Evolutionary conservation across 345 rosid genomes (phyloP).

Genomic region (Eucalyptus regnans): DNA sequence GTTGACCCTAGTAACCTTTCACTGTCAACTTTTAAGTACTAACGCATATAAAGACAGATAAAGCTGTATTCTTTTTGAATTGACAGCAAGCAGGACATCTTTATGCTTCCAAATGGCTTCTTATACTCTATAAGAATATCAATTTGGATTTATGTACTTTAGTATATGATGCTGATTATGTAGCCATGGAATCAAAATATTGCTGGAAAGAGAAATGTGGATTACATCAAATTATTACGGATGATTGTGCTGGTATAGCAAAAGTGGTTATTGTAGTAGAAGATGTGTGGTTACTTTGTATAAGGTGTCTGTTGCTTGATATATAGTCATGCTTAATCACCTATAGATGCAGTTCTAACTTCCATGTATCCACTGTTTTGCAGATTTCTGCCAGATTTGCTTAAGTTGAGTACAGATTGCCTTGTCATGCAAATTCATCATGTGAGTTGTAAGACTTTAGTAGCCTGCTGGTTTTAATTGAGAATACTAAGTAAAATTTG

Average conservation of each 20-base stretch:
- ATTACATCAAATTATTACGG: not conserved
- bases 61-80: not conserved
- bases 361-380: not conserved
- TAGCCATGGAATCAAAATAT: not conserved
- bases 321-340: not conserved
- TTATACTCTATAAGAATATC: not conserved
- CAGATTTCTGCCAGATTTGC: conserved; percentile 70
- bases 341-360: not conserved
- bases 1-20: not conserved
- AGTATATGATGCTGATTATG: not conserved
- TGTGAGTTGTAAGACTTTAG: conserved; percentile 24
- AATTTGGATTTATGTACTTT: not conserved
- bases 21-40: not conserved
- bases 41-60: not conserved
- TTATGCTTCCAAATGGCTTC: not conserved
- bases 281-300: not conserved
- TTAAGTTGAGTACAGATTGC: conserved; percentile 46
- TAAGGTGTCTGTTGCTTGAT: not conserved
- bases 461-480: not conserved
- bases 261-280: not conserved
- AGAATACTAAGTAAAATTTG: not conserved
- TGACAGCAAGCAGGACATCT: not conserved
- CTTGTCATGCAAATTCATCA: conserved; percentile 89
- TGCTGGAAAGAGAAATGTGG: not conserved
- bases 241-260: not conserved